Percentiles rank a stretch among this genome's conserved stretches.
phyloP scores from a whole-genome alignment of 1,139 yeast species.

The Diutina ranongensis region DNA sequence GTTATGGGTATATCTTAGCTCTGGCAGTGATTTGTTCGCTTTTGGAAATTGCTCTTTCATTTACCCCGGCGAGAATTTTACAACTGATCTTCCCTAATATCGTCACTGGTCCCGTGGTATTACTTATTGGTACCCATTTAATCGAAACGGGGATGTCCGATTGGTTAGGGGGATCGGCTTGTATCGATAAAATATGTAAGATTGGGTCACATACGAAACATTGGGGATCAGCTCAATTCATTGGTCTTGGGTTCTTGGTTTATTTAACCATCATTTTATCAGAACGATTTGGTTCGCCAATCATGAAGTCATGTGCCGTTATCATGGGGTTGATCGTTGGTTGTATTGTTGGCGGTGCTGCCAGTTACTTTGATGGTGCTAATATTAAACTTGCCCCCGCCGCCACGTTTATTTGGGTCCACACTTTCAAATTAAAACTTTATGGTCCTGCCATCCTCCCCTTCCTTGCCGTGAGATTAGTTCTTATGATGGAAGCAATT shows the following conservation, averaged over 20 bases:
- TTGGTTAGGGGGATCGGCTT: constrained; percentile 85
- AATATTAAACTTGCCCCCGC: constrained; percentile 62
- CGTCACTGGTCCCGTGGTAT: constrained; percentile 87
- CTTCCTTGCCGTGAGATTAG: constrained; percentile 68
- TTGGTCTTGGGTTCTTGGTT: constrained; percentile 81
- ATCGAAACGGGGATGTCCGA: constrained; percentile 63
- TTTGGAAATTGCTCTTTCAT: constrained; percentile 59
- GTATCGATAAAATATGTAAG: constrained; percentile 32
- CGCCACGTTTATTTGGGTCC: constrained; percentile 78
- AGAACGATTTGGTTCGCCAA: constrained; percentile 85
- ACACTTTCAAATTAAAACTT: constrained; percentile 61
- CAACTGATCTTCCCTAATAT: constrained; percentile 75
- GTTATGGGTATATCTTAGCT: constrained; percentile 74
- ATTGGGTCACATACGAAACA: constrained; percentile 22
- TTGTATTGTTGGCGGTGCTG: constrained; percentile 84
- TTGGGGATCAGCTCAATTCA: constrained; percentile 79
- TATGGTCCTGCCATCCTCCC: constrained; percentile 87
- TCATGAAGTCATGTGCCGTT: constrained; percentile 88
- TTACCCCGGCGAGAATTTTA: constrained; percentile 59
- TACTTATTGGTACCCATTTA: constrained; percentile 65
- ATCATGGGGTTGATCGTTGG: constrained; percentile 76
- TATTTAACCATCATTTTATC: constrained; percentile 58
- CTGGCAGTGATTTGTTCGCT: constrained; percentile 71
- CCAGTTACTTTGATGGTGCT: constrained; percentile 60
- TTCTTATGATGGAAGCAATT: constrained; percentile 80